Evolutionary conservation across 768 basidiomycete species (phyloP), one percentile per base, ranked within the genome.

Genomic region (Boletus speciosus): DNA sequence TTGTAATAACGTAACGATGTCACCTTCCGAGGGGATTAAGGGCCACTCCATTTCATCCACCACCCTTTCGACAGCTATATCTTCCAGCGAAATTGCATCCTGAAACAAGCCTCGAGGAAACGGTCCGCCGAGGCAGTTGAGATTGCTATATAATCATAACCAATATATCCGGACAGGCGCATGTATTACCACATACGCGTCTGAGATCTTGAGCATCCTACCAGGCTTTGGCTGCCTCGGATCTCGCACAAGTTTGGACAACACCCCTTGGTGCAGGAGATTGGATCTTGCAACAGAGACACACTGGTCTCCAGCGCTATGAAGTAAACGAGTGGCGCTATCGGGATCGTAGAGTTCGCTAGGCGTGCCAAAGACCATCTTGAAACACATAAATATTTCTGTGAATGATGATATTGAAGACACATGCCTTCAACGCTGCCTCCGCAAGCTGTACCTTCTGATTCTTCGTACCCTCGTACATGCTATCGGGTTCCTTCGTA

Each of bases 321-420:
- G 77, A 15, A 94, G 75, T 41, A 93, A 64, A 2, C 67, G 61
- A 0, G 85, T 76, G 1, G 82, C 91, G 19, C 62, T 63, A n/a
- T 82, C 79, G 3, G 81, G 67, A 51, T 88, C 76, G 64, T 92
- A 94, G 21, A 70, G 71, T 54, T 90, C 90, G 56, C 76, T 74
- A 1, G 89, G 84, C 1, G 85, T 85, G 12, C 88, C 85, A 47
- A 93, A 77, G 6, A 81, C 80, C 86, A 93, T 89, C 92, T 93
- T 50, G 37, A 5, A 51, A 48, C 25, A 19, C 27, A 35, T 62
- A n/a, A 55, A 49, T 29, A 46, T 32, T 5, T 32, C 40, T 6
- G 29, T 19, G n/a, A 23, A 46, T 19, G 5, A 23, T 36, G 25
- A 31, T 27, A 34, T 27, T 23, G 12, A 23, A 39, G 1, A 32